Conservation (phyloP, 78 protist species). For the Acrasis kona region DNA sequence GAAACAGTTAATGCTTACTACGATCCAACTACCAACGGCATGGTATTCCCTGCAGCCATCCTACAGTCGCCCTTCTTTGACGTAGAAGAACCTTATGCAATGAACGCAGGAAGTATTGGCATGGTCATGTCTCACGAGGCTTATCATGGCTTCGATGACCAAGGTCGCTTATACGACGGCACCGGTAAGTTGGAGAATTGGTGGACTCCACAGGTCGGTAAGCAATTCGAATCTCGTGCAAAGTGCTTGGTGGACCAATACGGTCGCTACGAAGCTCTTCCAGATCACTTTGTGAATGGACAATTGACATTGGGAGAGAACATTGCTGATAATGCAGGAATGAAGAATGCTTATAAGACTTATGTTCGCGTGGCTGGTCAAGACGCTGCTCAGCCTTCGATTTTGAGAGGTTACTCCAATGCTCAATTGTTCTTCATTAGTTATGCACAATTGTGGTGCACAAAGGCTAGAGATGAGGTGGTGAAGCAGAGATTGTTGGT, state of each 20-base stretch:
- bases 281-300: no score
- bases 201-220: not conserved
- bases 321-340: not conserved
- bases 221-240: no score
- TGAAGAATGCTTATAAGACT: not conserved
- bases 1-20: constrained; percentile 23
- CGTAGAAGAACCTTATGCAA: no score
- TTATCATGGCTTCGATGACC: constrained; percentile 30
- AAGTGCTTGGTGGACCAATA: no score
- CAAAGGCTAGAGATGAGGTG: no score
- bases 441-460: no score
- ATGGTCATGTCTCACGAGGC: constrained; percentile 27
- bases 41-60: constrained; percentile 24
- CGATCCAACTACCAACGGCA: constrained; percentile 4
- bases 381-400: no score
- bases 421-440: no score
- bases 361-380: not conserved
- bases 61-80: constrained; percentile 27
- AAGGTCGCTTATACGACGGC: not conserved
- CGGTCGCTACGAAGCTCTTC: no score
- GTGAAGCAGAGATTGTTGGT: no score
- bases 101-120: constrained; percentile 22
- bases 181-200: not conserved
- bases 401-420: no score
- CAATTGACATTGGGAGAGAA: not conserved